Base-by-base conservation (phyloP, 2,329 filamentous ascomycete species). In the Penicillium verrucosum region DNA sequence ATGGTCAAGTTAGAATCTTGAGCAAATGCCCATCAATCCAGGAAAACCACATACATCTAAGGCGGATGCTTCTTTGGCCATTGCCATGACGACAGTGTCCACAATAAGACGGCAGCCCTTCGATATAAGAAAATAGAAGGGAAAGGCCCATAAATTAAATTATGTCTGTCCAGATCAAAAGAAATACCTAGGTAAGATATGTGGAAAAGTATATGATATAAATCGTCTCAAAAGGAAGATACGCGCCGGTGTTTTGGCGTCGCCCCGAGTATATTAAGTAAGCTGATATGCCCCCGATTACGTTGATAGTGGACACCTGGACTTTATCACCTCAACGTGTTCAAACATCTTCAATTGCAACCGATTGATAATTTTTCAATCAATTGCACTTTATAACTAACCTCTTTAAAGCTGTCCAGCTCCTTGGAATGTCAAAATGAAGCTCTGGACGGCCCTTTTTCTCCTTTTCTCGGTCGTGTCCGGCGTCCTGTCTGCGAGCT, bases 401-500 rank as follows among this genome's bases (percentile, higher is more conserved):
- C 25, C n/a, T 41, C 2, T 41, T 29, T 2, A 23, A 56, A 46
- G 48, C 54, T 46, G 29, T 42, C 21, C 29, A 60, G 43, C 49
- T 54, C 46, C 51, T 44, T 64, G 54, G 51, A 40, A 60, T 64
- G 59, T 53, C 59, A 73, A 66, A 44, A 76, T 75, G 73, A 74
- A 69, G 60, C 57, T 67, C 47, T 64, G 71, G 53, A 60, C 59
- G 16, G 51, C 69, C 25, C 36, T 73, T 32, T 51, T 68, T 46
- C 83, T 88, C 51, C 42, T 72, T 3, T 58, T 71, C 29, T 73
- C 65, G 42, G 57, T 71, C 32, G 41, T 70, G 56, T 62, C 66
- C 29, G 56, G 65, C 40, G 63, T 67, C 16, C 44, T 74, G 30
- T 65, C 70, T 46, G 68, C 67, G 30, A 89, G 88, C 71, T 86